These are phyloP conservation scores for Guadua angustifolia DNA, from an alignment of 176 grass and related monocot species.

Conservation along the genomic window DNA sequence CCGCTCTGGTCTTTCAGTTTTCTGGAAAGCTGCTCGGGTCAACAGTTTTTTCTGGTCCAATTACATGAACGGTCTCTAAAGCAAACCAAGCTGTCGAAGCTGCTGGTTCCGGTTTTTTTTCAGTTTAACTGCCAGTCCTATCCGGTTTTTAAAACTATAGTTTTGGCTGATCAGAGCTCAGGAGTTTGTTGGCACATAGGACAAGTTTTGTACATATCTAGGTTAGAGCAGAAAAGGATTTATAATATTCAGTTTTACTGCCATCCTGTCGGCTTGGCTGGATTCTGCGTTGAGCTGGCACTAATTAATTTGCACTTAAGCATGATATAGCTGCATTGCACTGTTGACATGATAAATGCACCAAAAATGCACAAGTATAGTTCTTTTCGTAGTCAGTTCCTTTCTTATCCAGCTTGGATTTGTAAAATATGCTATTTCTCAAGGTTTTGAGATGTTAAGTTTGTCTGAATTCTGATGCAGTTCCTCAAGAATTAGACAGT, in stretches of 20 bases:
- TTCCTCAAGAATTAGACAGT: neutral
- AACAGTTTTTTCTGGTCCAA: too few species aligned
- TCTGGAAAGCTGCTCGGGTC: too few species aligned
- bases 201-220: neutral
- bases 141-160: neutral
- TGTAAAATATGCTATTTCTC: neutral
- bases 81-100: too few species aligned
- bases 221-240: neutral
- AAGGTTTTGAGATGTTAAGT: neutral
- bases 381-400: constrained; percentile 1
- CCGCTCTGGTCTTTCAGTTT: too few species aligned
- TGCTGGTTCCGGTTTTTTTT: too few species aligned
- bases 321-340: neutral
- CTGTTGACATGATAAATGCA: constrained; percentile 32
- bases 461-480: neutral
- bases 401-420: neutral
- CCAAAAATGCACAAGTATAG: neutral
- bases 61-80: too few species aligned
- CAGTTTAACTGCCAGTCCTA: too few species aligned
- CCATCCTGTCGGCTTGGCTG: constrained; percentile 8
- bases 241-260: neutral
- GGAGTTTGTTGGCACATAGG: neutral
- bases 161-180: neutral
- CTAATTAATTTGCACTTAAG: constrained; percentile 7
- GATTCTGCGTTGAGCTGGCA: constrained; percentile 9